Percentiles rank a stretch among this genome's conserved stretches.
These are phyloP conservation scores for Podaxis sp. DNA, from an alignment of 768 basidiomycete genomes.

Conservation along the genomic window DNA sequence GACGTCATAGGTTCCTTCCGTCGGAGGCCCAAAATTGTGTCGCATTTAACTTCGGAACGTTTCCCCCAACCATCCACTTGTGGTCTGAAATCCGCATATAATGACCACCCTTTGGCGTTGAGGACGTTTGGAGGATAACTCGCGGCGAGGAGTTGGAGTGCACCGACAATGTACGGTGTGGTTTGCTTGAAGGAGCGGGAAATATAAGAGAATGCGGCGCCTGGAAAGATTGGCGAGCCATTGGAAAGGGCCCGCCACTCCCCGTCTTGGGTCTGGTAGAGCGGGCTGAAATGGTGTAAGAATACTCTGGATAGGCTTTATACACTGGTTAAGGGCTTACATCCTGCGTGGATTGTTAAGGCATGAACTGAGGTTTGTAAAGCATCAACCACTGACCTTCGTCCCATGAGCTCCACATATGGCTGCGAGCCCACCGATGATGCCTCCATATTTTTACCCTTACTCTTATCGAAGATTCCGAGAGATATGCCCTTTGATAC, in stretches of 20 bases:
- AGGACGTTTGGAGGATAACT: conserved; percentile 60
- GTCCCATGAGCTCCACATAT: conserved; percentile 84
- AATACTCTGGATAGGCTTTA: background rate
- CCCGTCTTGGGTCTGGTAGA: conserved; percentile 66
- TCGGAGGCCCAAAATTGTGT: conserved; percentile 58
- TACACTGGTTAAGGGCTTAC: conserved; percentile 14
- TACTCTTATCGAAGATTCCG: conserved; percentile 66
- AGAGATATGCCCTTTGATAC: conserved; percentile 81
- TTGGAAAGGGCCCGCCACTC: conserved; percentile 85
- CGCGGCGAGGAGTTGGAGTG: conserved; percentile 64
- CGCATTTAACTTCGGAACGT: conserved; percentile 70
- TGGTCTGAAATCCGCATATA: conserved; percentile 90
- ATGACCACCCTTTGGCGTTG: conserved; percentile 64
- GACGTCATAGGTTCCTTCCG: background rate
- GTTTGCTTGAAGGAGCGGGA: conserved; percentile 79
- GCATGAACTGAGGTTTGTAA: background rate
- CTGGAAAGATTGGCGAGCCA: conserved; percentile 68
- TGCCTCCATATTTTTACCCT: conserved; percentile 56
- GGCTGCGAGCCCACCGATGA: conserved; percentile 65
- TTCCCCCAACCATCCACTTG: conserved; percentile 82
- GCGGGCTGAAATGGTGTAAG: conserved; percentile 51
- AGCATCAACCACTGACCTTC: conserved; percentile 24
- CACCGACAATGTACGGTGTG: conserved; percentile 74
- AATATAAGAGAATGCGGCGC: conserved; percentile 82
- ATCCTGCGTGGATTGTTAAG: conserved; percentile 18